A percentile compares a stretch with the other conserved stretches of the same genome.
Conservation (phyloP, 208 protist genomes). For the Leishmania martiniquensis region DNA sequence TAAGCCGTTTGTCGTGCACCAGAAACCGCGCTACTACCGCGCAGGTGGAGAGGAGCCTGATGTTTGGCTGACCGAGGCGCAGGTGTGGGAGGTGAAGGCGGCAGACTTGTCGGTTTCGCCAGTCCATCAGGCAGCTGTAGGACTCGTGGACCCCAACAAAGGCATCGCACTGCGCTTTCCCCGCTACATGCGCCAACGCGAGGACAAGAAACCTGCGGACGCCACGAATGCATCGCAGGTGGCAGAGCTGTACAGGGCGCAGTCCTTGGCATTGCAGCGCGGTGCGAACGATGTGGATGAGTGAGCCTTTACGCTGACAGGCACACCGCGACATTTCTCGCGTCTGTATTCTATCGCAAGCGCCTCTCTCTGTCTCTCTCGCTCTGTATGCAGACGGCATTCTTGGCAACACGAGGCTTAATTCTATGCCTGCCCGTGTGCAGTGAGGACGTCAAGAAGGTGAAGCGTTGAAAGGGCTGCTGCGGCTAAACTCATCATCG, state of each 20-base stretch:
- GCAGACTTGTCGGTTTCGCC: slow-evolving; percentile 99
- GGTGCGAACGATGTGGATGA: slow-evolving; percentile 38
- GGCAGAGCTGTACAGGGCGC: slow-evolving; percentile 88
- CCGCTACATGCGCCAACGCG: slow-evolving; percentile 96
- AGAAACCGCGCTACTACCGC: slow-evolving; percentile 86
- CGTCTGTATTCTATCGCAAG: not conserved
- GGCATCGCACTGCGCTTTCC: slow-evolving; percentile 99
- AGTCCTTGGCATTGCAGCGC: slow-evolving; percentile 65
- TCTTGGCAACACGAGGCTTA: not conserved
- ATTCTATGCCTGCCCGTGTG: not conserved
- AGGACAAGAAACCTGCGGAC: slow-evolving; percentile 97
- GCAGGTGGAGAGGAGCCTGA: slow-evolving; percentile 79
- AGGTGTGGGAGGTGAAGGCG: slow-evolving; percentile 99
- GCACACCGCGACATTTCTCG: not conserved
- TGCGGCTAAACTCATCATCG: not conserved
- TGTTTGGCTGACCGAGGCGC: slow-evolving; percentile 96
- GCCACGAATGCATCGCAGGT: slow-evolving; percentile 95
- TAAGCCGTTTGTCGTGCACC: slow-evolving; percentile 51
- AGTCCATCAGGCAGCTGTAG: slow-evolving; percentile 94
- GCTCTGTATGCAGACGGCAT: not conserved
- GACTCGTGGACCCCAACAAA: slow-evolving; percentile 83
- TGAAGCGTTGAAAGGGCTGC: not conserved
- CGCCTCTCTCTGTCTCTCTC: not conserved
- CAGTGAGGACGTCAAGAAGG: not conserved
- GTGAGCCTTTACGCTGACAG: not conserved